Percentiles rank a stretch among this genome's conserved stretches.
Conservation (phyloP, 2,329 filamentous ascomycete genomes). For the Fonsecaea nubica region DNA sequence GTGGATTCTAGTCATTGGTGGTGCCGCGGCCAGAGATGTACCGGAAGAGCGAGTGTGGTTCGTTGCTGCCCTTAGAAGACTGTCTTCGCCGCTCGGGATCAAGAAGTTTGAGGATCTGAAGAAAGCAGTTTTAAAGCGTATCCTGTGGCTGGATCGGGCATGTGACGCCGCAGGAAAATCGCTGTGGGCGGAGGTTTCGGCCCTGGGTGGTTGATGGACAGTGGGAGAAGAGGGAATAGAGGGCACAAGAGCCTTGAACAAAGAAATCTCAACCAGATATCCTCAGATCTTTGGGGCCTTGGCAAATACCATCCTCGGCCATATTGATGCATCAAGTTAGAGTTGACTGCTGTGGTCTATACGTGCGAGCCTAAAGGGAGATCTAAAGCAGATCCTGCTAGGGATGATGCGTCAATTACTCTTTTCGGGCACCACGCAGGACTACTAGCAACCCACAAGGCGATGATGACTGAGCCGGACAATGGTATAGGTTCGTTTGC, state of each 20-base stretch:
- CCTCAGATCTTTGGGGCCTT: neutral
- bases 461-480: neutral
- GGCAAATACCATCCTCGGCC: neutral
- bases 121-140: constrained; percentile 11
- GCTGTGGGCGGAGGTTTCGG: constrained; percentile 16
- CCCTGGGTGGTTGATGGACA: constrained; percentile 1
- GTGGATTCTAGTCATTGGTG: constrained; percentile 18
- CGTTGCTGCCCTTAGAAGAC: constrained; percentile 9
- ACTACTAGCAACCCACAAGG: neutral
- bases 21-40: constrained; percentile 12
- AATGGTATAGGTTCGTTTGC: neutral
- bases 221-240: neutral
- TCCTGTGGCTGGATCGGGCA: constrained; percentile 20
- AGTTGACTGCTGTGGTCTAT: neutral
- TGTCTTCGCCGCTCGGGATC: constrained; percentile 4
- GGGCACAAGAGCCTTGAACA: neutral
- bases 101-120: constrained; percentile 19
- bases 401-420: neutral
- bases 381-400: neutral
- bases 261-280: neutral
- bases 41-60: constrained; percentile 19
- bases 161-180: constrained; percentile 17
- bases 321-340: neutral
- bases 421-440: neutral
- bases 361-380: too few species aligned